phyloP scores from a whole-genome alignment of 2,329 filamentous ascomycete species.

The Sclerotinia spermophila region DNA sequence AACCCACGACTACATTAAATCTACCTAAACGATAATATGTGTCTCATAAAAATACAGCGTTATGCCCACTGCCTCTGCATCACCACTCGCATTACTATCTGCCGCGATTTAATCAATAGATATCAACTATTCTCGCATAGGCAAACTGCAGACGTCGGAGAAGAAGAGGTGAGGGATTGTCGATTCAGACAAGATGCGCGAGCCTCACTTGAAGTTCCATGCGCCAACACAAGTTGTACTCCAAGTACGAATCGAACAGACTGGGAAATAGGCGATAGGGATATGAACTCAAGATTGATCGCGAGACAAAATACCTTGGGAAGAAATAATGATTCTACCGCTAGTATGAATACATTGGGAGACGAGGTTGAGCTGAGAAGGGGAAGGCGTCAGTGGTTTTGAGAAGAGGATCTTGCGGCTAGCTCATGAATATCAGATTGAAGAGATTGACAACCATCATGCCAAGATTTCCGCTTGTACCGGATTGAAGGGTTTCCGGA shows the following conservation, averaged over 20 bases:
- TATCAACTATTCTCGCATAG: not conserved
- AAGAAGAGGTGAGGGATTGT: not conserved
- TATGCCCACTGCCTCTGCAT: not conserved
- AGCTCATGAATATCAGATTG: not conserved
- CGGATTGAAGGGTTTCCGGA: not conserved
- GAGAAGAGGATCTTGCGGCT: not conserved
- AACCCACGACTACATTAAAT: not conserved
- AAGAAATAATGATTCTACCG: not conserved
- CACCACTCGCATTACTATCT: not conserved
- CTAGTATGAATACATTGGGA: not conserved
- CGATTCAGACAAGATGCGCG: not conserved
- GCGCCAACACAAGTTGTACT: not conserved
- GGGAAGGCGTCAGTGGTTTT: not conserved
- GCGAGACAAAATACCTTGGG: not conserved
- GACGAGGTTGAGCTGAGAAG: not conserved
- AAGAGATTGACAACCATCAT: not conserved
- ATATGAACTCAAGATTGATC: conserved; percentile 1
- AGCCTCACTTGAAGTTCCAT: not conserved
- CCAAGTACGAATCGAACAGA: not conserved
- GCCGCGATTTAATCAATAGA: not conserved
- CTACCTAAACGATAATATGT: not conserved
- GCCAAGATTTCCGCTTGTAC: not conserved
- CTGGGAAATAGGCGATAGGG: not conserved
- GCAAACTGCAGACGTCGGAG: not conserved
- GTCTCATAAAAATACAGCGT: conserved; percentile 7